phyloP scores from a whole-genome alignment of 2,329 filamentous ascomycete species.

The Rhynchosporium agropyri region DNA sequence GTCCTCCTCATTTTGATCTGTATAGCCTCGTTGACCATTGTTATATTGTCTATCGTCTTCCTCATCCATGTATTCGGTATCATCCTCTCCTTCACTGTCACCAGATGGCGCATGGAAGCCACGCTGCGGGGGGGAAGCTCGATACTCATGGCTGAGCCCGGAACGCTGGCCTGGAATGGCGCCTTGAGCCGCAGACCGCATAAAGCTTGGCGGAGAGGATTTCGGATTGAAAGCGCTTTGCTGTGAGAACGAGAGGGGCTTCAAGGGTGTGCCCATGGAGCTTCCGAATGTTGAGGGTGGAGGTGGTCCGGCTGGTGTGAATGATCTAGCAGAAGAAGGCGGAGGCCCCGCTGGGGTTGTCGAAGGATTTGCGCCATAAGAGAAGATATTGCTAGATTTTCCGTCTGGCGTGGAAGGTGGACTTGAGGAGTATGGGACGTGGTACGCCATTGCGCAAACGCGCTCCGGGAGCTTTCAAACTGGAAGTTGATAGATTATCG shows the following conservation, averaged over 20 bases:
- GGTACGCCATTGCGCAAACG: constrained; percentile 23
- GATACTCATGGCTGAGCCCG: constrained; percentile 52
- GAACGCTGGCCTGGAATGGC: constrained; percentile 48
- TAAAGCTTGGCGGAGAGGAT: constrained; percentile 31
- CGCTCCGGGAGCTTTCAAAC: background rate
- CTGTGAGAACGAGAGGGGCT: constrained; percentile 44
- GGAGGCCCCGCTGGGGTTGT: constrained; percentile 61
- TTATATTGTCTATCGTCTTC: constrained; percentile 37
- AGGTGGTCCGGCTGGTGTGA: constrained; percentile 57
- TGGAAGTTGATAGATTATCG: background rate
- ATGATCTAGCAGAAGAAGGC: constrained; percentile 54
- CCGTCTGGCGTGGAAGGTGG: constrained; percentile 44
- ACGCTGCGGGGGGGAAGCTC: constrained; percentile 30
- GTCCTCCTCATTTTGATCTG: constrained; percentile 29
- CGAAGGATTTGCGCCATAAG: constrained; percentile 47
- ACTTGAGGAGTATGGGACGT: constrained; percentile 40
- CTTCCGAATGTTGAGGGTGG: constrained; percentile 54
- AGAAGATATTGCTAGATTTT: constrained; percentile 36
- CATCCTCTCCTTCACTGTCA: constrained; percentile 46
- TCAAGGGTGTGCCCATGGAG: constrained; percentile 45
- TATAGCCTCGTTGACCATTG: constrained; percentile 11
- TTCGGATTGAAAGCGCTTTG: constrained; percentile 35
- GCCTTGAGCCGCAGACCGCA: constrained; percentile 23
- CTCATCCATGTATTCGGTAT: constrained; percentile 46
- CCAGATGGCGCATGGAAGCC: constrained; percentile 46